Percentiles rank a stretch among this genome's conserved stretches.
These are phyloP conservation scores for Candida rishiriensis DNA, from an alignment of 805 yeast species.

Conservation along the genomic window DNA sequence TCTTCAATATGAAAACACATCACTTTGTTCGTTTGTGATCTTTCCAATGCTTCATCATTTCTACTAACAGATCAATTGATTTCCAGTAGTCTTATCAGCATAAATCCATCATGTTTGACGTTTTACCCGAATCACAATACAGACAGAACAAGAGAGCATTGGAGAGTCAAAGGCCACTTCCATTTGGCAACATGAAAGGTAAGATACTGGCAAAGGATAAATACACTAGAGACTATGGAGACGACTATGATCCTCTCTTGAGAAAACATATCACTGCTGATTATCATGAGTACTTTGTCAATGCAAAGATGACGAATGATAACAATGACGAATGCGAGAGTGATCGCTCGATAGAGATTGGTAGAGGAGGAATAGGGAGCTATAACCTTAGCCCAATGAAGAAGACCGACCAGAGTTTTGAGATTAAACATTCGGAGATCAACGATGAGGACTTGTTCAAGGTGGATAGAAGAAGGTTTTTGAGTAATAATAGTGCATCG, in stretches of 20 bases:
- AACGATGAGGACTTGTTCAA: too few species aligned
- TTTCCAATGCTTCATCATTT: too few species aligned
- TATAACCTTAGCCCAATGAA: conserved; percentile 27
- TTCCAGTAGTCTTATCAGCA: neutral
- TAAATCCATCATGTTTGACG: conserved; percentile 22
- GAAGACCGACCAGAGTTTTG: conserved; percentile 5
- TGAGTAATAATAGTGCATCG: too few species aligned
- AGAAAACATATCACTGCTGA: conserved; percentile 26
- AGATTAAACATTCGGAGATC: neutral
- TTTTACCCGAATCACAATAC: conserved; percentile 25
- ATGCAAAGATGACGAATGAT: conserved; percentile 3
- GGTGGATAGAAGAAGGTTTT: too few species aligned
- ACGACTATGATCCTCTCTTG: conserved; percentile 27
- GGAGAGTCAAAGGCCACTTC: conserved; percentile 22
- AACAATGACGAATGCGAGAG: conserved; percentile 4
- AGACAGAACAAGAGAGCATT: conserved; percentile 26
- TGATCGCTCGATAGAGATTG: conserved; percentile 24
- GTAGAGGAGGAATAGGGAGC: conserved; percentile 23
- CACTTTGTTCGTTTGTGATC: too few species aligned
- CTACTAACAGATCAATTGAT: too few species aligned
- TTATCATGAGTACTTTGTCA: conserved; percentile 21
- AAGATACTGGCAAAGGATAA: conserved; percentile 17
- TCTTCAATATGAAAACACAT: too few species aligned
- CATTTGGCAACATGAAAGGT: conserved; percentile 28
- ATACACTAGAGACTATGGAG: conserved; percentile 17